A percentile compares a stretch with the other conserved stretches of the same genome.
These are phyloP conservation scores for Grigorovia transvaalensis DNA, from an alignment of 805 yeast genomes.

Conservation along the genomic window DNA sequence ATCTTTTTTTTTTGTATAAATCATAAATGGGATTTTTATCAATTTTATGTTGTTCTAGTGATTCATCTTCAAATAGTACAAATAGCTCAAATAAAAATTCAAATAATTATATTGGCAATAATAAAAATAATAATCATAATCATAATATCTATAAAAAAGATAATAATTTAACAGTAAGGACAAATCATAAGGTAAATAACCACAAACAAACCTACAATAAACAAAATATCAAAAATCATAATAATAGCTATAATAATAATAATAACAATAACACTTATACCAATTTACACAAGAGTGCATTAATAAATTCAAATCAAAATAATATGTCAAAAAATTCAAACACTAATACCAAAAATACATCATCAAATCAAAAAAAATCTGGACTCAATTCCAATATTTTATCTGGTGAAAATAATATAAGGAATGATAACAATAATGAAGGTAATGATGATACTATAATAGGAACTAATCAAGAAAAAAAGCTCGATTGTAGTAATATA, in stretches of 20 bases:
- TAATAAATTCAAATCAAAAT: slow-evolving; percentile 1
- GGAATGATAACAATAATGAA: background rate
- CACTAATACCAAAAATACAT: background rate
- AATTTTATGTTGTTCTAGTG: slow-evolving; percentile 27
- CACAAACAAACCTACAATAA: background rate
- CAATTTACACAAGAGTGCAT: background rate
- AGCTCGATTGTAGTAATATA: background rate
- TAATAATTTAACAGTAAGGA: background rate
- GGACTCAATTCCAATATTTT: no score
- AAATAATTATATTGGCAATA: slow-evolving; percentile 3
- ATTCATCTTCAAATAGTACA: slow-evolving; percentile 6
- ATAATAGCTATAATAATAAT: background rate
- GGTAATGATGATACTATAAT: background rate
- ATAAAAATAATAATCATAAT: slow-evolving; percentile 1
- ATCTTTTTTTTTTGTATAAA: no score
- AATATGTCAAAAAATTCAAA: background rate
- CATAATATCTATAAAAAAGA: background rate
- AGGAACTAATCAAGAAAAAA: no score
- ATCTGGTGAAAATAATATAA: background rate
- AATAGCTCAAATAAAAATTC: background rate
- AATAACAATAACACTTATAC: background rate
- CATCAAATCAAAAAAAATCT: background rate
- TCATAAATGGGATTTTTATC: slow-evolving; percentile 30
- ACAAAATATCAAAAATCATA: background rate
- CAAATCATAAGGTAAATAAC: background rate